phyloP scores from a whole-genome alignment of 2,329 filamentous ascomycete species.

The Pseudogymnoascus sp. region DNA sequence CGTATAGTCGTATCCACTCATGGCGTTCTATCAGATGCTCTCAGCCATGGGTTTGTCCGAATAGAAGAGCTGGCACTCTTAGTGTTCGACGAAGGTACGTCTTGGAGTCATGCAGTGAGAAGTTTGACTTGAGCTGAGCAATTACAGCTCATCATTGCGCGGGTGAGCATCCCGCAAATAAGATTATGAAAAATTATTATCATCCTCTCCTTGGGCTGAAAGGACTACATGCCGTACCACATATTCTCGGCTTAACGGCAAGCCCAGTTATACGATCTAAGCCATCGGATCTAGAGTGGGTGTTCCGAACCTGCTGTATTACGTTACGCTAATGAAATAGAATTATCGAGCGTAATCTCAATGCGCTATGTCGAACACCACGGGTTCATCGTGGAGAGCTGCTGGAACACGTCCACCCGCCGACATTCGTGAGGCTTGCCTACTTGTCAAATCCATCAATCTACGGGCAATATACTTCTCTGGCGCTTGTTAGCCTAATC shows the following conservation, averaged over 20 bases:
- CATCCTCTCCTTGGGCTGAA: conserved; percentile 19
- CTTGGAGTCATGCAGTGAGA: not conserved
- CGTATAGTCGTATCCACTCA: conserved; percentile 57
- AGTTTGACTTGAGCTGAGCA: not conserved
- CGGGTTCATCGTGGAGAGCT: conserved; percentile 49
- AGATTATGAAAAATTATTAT: conserved; percentile 29
- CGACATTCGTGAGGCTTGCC: conserved; percentile 8
- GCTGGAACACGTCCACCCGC: conserved; percentile 7
- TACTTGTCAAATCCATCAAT: conserved; percentile 24
- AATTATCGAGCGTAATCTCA: conserved; percentile 49
- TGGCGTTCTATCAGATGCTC: conserved; percentile 52
- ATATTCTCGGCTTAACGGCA: conserved; percentile 29
- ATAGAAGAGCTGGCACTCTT: conserved; percentile 49
- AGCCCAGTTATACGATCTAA: conserved; percentile 28
- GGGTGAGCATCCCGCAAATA: conserved; percentile 24
- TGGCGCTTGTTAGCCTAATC: conserved; percentile 29
- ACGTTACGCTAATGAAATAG: not conserved
- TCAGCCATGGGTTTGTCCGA: conserved; percentile 55
- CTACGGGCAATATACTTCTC: not conserved
- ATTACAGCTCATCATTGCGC: conserved; percentile 29
- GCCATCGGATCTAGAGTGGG: conserved; percentile 23
- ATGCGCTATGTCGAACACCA: conserved; percentile 51
- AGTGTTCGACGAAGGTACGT: conserved; percentile 59
- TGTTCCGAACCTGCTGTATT: not conserved
- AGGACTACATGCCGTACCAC: conserved; percentile 19